Percentiles rank a stretch among this genome's conserved stretches.
These are phyloP conservation scores for Fusarium duplospermum DNA, from an alignment of 2,329 filamentous ascomycete species.

Conservation along the genomic window DNA sequence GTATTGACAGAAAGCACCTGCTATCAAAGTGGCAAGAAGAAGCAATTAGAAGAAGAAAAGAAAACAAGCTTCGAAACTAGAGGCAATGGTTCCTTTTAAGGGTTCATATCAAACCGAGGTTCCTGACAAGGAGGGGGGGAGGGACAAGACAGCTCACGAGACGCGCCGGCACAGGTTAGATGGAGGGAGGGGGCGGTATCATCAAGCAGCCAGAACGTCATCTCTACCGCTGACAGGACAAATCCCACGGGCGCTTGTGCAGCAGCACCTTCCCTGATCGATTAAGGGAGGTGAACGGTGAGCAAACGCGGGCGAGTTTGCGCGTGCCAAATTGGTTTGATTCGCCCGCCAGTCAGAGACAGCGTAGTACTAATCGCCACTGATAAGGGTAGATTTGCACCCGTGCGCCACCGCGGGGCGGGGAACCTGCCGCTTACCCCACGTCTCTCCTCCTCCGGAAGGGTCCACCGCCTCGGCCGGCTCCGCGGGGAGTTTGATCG, in stretches of 20 bases:
- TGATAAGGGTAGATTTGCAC: slow-evolving; percentile 44
- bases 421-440: slow-evolving; percentile 40
- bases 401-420: slow-evolving; percentile 20
- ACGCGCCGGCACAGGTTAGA: slow-evolving; percentile 34
- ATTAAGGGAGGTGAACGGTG: slow-evolving; percentile 14
- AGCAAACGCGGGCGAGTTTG: slow-evolving; percentile 21
- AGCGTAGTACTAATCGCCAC: slow-evolving; percentile 30
- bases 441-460: slow-evolving; percentile 24
- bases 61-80: background rate
- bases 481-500: slow-evolving; percentile 47
- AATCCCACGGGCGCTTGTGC: slow-evolving; percentile 8
- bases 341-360: background rate
- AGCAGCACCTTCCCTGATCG: slow-evolving; percentile 33
- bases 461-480: slow-evolving; percentile 44
- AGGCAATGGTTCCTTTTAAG: slow-evolving; percentile 20
- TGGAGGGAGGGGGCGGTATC: slow-evolving; percentile 21
- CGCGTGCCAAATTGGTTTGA: background rate
- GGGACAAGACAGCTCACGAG: slow-evolving; percentile 25
- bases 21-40: background rate
- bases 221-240: slow-evolving; percentile 16
- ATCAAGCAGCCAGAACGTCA: slow-evolving; percentile 23
- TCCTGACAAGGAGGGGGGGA: background rate
- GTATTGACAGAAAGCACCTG: background rate
- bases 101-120: slow-evolving; percentile 39
- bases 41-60: background rate